Conservation (phyloP, 768 basidiomycete genomes). For the Hypsizygus marmoreus region DNA sequence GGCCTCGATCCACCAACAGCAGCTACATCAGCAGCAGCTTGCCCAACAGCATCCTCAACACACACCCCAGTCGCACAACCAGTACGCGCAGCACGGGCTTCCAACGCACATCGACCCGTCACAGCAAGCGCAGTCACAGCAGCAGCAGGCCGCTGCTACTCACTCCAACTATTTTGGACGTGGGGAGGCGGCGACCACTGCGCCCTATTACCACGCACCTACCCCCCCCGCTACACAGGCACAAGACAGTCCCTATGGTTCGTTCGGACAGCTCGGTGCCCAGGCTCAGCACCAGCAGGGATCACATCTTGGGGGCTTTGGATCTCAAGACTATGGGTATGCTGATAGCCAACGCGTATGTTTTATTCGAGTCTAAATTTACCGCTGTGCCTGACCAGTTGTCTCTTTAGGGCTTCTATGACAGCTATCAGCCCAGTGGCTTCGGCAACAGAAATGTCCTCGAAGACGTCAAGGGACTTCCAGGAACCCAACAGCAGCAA, state of each 20-base stretch:
- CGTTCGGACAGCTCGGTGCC: slow-evolving; percentile 62
- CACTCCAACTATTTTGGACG: slow-evolving; percentile 72
- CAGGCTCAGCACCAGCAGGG: slow-evolving; percentile 65
- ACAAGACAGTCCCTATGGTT: slow-evolving; percentile 64
- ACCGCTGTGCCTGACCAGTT: slow-evolving; percentile 18
- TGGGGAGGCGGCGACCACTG: slow-evolving; percentile 45
- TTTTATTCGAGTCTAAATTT: slow-evolving; percentile 12
- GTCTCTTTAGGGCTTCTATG: slow-evolving; percentile 67
- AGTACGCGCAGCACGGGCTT: slow-evolving; percentile 68
- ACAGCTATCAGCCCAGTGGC: slow-evolving; percentile 67
- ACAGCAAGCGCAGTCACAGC: slow-evolving; percentile 44
- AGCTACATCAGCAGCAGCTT: slow-evolving; percentile 41
- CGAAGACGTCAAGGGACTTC: slow-evolving; percentile 75
- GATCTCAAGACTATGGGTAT: slow-evolving; percentile 68
- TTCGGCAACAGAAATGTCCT: slow-evolving; percentile 68
- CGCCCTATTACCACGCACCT: slow-evolving; percentile 75
- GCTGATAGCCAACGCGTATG: slow-evolving; percentile 66
- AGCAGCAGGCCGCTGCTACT: slow-evolving; percentile 43
- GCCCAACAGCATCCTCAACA: slow-evolving; percentile 45
- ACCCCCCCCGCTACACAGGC: slow-evolving; percentile 70
- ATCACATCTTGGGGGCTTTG: slow-evolving; percentile 57
- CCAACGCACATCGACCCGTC: slow-evolving; percentile 66
- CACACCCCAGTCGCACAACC: slow-evolving; percentile 45
- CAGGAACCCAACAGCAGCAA: slow-evolving; percentile 59
- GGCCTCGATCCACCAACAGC: slow-evolving; percentile 24